Base-by-base conservation (phyloP, 1,284 basidiomycete species). In the Pseudozyma pruni region DNA sequence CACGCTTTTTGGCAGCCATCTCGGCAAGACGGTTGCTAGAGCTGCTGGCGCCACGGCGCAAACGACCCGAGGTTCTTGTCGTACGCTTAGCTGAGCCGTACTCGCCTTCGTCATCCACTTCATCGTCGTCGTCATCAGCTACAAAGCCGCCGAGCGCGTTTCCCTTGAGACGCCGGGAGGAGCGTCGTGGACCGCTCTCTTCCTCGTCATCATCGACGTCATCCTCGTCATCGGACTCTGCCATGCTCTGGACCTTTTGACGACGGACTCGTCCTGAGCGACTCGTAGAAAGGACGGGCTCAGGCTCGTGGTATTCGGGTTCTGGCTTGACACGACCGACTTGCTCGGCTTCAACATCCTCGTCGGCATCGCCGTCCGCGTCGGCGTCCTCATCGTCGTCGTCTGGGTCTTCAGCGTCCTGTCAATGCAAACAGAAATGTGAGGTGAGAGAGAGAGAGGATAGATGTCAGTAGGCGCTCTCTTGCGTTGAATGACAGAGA, bases 71-170 rank as follows among this genome's bases (percentile, higher is more conserved):
- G 17, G 54, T 69, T 25, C 55, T 54, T 20, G 55, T 76, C 9
- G 31, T 35, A 52, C 48, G 67, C 33, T 62, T 64, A 31, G 44
- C 45, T 19, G 27, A 7, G 27, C 49, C 64, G 34, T 71, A 72
- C 23, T 72, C 75, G 39, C 68, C 72, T 22, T 70, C 74, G 47
- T 72, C 69, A 45, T 76, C 75, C 22, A 75, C 74, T 13, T 77
- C 70, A n/a, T 68, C 62, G 10, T 78, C 75, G 44, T 78, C 76
- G 32, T 78, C 72, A 8, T 52, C 41, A 9, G 72, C 77, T 14
- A 79, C 75, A 40, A 78, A 79, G 41, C 69, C 74, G n/a, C 48
- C 68, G 14, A 76, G 53, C 13, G 68, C 55, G 29, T 67, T 64
- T 33, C 51, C 42, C 19, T 46, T 33, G 47, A 68, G 54, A 17